Evolutionary conservation across 306 rosid genomes (phyloP).

Genomic region (Nissolia schottii): DNA sequence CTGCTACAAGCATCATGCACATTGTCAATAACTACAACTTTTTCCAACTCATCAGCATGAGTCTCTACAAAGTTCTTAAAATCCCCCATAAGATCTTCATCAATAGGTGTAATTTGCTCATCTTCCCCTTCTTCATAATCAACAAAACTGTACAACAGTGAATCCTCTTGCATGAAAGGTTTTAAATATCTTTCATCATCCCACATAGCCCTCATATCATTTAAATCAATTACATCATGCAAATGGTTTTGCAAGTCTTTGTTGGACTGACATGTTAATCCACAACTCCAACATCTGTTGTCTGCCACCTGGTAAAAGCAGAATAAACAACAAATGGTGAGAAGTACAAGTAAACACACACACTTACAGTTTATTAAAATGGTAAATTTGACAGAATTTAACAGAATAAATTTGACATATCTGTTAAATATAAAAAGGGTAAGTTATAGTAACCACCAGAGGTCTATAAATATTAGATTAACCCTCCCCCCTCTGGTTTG

Average conservation of each 20-base stretch:
- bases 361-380: background rate
- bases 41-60: slow-evolving; percentile 12
- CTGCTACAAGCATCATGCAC: slow-evolving; percentile 16
- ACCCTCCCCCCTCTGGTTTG: no score
- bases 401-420: no score
- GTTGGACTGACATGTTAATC: slow-evolving; percentile 45
- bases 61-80: slow-evolving; percentile 41
- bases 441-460: no score
- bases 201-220: slow-evolving; percentile 50
- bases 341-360: background rate
- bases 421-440: no score
- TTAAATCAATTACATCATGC: slow-evolving; percentile 44
- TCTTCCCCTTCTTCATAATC: slow-evolving; percentile 72
- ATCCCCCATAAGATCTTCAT: slow-evolving; percentile 46
- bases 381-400: no score
- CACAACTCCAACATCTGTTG: slow-evolving; percentile 80
- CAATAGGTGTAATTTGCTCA: slow-evolving; percentile 31
- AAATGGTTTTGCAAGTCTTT: slow-evolving; percentile 62
- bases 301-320: slow-evolving; percentile 54
- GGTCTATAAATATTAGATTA: no score
- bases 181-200: slow-evolving; percentile 63
- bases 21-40: slow-evolving; percentile 16
- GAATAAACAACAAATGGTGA: background rate
- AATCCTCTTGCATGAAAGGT: slow-evolving; percentile 73
- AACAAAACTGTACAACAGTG: slow-evolving; percentile 68